Conservation (phyloP, 306 rosid genomes). For the Quercus suber region DNA sequence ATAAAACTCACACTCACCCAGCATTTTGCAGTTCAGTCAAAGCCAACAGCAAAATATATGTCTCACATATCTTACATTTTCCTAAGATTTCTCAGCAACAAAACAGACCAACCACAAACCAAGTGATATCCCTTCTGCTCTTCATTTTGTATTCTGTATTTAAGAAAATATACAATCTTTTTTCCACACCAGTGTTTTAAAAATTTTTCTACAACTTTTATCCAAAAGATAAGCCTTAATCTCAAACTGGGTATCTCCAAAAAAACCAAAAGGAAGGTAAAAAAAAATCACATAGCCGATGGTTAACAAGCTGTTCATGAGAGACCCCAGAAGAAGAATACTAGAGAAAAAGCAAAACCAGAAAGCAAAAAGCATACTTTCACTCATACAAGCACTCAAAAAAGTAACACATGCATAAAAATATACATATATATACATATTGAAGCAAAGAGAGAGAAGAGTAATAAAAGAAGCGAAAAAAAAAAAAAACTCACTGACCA, state of each 20-base stretch:
- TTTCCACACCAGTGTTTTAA: too few relatives aligned
- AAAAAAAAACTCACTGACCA: conserved; percentile 25
- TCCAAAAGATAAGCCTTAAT: too few relatives aligned
- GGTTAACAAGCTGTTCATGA: conserved; percentile 12
- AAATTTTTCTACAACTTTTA: too few relatives aligned
- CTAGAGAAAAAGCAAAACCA: neutral
- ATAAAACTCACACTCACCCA: neutral
- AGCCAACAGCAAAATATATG: neutral
- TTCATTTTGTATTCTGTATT: neutral
- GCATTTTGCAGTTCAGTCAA: neutral
- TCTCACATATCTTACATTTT: conserved; percentile 13
- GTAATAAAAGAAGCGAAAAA: neutral
- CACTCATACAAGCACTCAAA: neutral
- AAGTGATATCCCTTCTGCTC: neutral
- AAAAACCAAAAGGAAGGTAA: neutral
- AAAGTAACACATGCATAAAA: neutral
- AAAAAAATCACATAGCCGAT: conserved; percentile 21
- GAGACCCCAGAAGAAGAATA: conserved; percentile 15
- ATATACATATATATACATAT: neutral
- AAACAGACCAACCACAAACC: conserved; percentile 4
- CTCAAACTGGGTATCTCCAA: conserved; percentile 3
- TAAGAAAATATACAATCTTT: neutral
- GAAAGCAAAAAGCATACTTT: conserved; percentile 10
- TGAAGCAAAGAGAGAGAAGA: neutral
- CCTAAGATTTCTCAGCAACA: conserved; percentile 15